Evolutionary conservation across 163 green algal genomes (phyloP).

Genomic region (Botryococcus braunii): DNA sequence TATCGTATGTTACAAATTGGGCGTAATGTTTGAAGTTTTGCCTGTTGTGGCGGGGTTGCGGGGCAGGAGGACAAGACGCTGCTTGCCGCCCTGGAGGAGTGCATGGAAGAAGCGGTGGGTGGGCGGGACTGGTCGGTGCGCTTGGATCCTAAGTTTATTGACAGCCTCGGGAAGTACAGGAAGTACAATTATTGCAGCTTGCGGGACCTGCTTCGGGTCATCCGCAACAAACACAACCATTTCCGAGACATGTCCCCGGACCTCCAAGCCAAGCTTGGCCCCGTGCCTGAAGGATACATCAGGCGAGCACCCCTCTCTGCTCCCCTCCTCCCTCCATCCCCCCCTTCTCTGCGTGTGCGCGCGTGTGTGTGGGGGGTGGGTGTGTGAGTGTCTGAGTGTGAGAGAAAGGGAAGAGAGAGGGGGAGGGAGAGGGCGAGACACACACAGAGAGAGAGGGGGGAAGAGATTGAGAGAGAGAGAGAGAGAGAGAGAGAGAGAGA

Average conservation of each 20-base stretch:
- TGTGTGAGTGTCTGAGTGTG: no score
- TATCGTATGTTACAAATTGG: no score
- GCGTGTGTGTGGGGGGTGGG: background rate
- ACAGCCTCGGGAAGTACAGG: conserved; percentile 27
- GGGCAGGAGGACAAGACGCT: conserved; percentile 49
- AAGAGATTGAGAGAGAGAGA: no score
- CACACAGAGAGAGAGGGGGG: background rate
- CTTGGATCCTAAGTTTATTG: conserved; percentile 15
- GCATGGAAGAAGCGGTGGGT: conserved; percentile 28
- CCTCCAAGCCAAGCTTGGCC: conserved; percentile 68
- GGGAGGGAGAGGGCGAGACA: no score
- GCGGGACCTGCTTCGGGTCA: conserved; percentile 89
- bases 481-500: no score
- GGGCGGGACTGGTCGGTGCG: conserved; percentile 9
- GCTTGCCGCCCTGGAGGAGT: conserved; percentile 44
- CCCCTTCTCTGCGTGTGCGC: background rate
- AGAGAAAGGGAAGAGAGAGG: no score
- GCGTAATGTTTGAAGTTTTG: no score
- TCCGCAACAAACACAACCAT: conserved; percentile 97
- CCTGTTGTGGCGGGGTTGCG: no score
- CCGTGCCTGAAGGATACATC: conserved; percentile 69
- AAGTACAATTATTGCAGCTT: conserved; percentile 49
- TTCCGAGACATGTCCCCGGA: conserved; percentile 81
- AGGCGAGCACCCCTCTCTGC: conserved; percentile 15
- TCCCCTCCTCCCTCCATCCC: background rate